Conservation (phyloP, 2,329 filamentous ascomycete species). For the Colletotrichum echinochloae region DNA sequence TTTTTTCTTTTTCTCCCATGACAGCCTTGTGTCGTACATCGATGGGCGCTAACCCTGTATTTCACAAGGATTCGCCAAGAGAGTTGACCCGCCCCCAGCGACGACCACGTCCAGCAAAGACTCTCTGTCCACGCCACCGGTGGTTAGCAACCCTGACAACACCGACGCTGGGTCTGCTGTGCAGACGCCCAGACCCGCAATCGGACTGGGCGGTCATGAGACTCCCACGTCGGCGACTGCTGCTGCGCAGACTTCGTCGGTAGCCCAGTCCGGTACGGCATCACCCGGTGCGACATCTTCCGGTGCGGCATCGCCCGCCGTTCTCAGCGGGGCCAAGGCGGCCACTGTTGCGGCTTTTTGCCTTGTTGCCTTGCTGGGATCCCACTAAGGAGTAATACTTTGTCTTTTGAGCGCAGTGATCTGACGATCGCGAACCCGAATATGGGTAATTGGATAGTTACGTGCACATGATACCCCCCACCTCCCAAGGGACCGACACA, state of each 20-base stretch:
- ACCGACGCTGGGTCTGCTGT: constrained; percentile 28
- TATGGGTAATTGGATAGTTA: constrained; percentile 37
- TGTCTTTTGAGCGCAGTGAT: constrained; percentile 11
- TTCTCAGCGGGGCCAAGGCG: constrained; percentile 14
- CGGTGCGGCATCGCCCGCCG: constrained; percentile 18
- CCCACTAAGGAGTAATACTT: constrained; percentile 15
- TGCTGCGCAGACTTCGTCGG: constrained; percentile 34
- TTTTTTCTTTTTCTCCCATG: no score
- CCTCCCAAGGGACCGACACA: constrained; percentile 43
- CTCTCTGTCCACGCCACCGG: constrained; percentile 18
- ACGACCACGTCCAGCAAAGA: constrained; percentile 30
- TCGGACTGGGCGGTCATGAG: constrained; percentile 54
- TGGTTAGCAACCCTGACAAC: constrained; percentile 28
- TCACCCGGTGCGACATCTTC: no score
- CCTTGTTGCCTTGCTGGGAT: constrained; percentile 27
- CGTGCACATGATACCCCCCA: constrained; percentile 47
- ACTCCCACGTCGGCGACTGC: constrained; percentile 46
- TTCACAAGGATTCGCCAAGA: constrained; percentile 53
- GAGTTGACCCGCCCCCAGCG: constrained; percentile 43
- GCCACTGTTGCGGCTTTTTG: constrained; percentile 24
- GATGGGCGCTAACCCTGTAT: constrained; percentile 27
- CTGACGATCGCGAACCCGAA: constrained; percentile 23
- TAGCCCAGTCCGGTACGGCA: constrained; percentile 18
- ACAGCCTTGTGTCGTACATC: no score
- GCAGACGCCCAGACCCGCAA: constrained; percentile 38